Conservation (phyloP, 1,139 yeast species). For the Zygoascus sp. region DNA sequence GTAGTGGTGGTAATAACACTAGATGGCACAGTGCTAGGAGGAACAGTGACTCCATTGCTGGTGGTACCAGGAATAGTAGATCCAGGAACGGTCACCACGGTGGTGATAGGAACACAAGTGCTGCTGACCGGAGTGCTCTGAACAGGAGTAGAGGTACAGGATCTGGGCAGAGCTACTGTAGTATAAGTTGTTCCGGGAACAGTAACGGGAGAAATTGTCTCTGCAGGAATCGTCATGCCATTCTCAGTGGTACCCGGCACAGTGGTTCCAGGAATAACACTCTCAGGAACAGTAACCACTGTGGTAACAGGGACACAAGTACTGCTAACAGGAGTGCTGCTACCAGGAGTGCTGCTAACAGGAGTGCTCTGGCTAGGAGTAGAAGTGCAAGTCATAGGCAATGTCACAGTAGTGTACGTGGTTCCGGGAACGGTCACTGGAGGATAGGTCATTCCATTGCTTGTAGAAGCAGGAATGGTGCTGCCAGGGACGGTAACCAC, state of each 20-base stretch:
- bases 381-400: neutral
- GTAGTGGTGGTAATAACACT: no score
- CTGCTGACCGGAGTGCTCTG: conserved; percentile 1
- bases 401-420: neutral
- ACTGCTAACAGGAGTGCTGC: conserved; percentile 13
- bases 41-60: conserved; percentile 13
- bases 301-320: conserved; percentile 18
- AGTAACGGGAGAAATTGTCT: conserved; percentile 17
- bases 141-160: conserved; percentile 10
- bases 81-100: conserved; percentile 15
- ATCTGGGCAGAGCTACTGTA: conserved; percentile 5
- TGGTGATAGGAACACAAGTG: neutral
- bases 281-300: conserved; percentile 15
- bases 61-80: conserved; percentile 18
- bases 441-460: conserved; percentile 1
- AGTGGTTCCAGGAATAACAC: conserved; percentile 9
- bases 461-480: conserved; percentile 4
- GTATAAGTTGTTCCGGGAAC: conserved; percentile 20
- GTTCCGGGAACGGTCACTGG: conserved; percentile 6
- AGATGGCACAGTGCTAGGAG: conserved; percentile 12
- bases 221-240: conserved; percentile 7
- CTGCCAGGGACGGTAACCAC: conserved; percentile 7
- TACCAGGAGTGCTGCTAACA: conserved; percentile 3
- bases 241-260: conserved; percentile 15
- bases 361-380: conserved; percentile 6